Evolutionary conservation across 345 rosid genomes (phyloP).

Genomic region (Brassica nigra): DNA sequence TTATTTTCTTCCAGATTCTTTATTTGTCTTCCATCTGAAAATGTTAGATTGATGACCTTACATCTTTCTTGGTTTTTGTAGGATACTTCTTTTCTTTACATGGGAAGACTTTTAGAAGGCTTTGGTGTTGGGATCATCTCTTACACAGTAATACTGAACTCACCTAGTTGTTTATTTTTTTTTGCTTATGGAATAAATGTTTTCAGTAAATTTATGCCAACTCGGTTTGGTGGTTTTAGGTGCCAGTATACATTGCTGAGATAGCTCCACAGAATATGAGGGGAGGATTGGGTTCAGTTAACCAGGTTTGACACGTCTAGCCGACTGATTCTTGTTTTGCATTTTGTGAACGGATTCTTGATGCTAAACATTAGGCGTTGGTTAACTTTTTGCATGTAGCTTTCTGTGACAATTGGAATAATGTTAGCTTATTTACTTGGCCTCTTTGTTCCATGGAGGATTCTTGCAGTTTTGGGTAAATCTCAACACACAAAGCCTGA

Average conservation of each 20-base stretch:
- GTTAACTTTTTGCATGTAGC: slow-evolving; percentile 47
- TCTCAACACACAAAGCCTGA: slow-evolving; percentile 9
- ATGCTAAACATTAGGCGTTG: neutral
- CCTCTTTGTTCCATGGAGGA: slow-evolving; percentile 86
- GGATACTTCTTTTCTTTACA: slow-evolving; percentile 95
- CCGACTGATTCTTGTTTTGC: neutral
- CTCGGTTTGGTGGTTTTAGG: slow-evolving; percentile 45
- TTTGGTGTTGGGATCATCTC: slow-evolving; percentile 98
- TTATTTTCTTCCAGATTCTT: slow-evolving; percentile 1
- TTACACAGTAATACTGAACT: slow-evolving; percentile 61
- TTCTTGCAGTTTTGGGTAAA: slow-evolving; percentile 91
- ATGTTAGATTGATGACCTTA: slow-evolving; percentile 14
- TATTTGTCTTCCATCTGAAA: neutral
- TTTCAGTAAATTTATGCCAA: neutral
- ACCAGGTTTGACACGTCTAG: slow-evolving; percentile 59
- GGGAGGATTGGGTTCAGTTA: slow-evolving; percentile 78
- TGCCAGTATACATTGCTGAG: slow-evolving; percentile 87
- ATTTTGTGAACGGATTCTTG: neutral
- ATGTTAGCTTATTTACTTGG: slow-evolving; percentile 93
- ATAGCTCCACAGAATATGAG: slow-evolving; percentile 90
- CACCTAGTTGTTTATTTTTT: slow-evolving; percentile 4
- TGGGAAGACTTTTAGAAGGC: slow-evolving; percentile 97
- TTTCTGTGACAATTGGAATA: slow-evolving; percentile 94
- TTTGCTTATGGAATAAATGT: neutral
- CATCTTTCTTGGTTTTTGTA: slow-evolving; percentile 38